A percentile compares a stretch with the other conserved stretches of the same genome.
These are phyloP conservation scores for Bipolaris victoriae DNA, from an alignment of 2,329 filamentous ascomycete species.

Conservation along the genomic window DNA sequence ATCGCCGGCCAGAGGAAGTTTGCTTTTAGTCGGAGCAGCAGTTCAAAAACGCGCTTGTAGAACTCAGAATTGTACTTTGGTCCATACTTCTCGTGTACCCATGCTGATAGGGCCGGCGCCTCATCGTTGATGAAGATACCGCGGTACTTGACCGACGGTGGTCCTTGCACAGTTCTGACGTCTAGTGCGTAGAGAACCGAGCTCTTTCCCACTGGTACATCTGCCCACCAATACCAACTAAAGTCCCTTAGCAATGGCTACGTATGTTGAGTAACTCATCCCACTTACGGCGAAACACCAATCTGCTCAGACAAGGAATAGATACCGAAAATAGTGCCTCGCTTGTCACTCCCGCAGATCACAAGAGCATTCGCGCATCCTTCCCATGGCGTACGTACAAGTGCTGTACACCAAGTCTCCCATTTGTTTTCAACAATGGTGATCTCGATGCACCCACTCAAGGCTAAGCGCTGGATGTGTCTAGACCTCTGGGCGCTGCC, in stretches of 20 bases:
- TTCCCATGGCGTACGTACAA: neutral
- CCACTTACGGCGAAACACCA: slow-evolving; percentile 62
- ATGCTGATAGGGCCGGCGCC: slow-evolving; percentile 67
- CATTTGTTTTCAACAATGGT: neutral
- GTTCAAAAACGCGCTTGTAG: slow-evolving; percentile 70
- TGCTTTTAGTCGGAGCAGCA: slow-evolving; percentile 70
- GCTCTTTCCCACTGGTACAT: neutral
- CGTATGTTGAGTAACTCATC: neutral
- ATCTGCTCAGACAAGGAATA: slow-evolving; percentile 75
- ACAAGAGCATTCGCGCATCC: slow-evolving; percentile 57
- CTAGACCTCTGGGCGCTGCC: neutral
- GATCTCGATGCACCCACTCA: neutral
- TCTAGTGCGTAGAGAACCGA: slow-evolving; percentile 62
- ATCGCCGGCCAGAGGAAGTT: slow-evolving; percentile 76
- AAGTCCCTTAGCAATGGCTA: neutral
- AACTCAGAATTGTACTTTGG: slow-evolving; percentile 65
- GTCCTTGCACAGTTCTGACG: slow-evolving; percentile 59
- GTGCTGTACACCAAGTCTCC: neutral
- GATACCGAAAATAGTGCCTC: slow-evolving; percentile 70
- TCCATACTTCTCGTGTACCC: slow-evolving; percentile 54
- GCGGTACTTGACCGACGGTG: slow-evolving; percentile 68
- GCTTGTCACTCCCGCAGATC: slow-evolving; percentile 67
- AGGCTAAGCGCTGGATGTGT: neutral
- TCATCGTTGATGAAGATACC: slow-evolving; percentile 74
- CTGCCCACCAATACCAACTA: neutral